These are phyloP conservation scores for Grifola frondosa DNA, from an alignment of 1,284 basidiomycete genomes.

Conservation along the genomic window DNA sequence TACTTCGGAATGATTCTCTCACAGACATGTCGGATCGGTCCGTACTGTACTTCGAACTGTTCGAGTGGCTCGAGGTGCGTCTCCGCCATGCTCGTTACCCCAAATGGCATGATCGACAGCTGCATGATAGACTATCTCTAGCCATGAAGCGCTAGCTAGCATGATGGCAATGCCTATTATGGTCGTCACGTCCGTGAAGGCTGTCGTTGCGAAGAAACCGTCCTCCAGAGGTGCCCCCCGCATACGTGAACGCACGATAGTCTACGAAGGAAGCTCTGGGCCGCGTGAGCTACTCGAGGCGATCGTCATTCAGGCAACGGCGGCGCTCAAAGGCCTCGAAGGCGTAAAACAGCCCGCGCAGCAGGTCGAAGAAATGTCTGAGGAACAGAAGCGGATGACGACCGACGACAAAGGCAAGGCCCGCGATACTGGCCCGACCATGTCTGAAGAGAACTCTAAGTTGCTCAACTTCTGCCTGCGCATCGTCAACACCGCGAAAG, in stretches of 20 bases:
- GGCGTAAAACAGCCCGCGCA: conserved; percentile 51
- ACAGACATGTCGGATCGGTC: conserved; percentile 90
- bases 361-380: conserved; percentile 61
- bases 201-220: conserved; percentile 52
- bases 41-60: conserved; percentile 82
- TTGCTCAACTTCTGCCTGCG: conserved; percentile 72
- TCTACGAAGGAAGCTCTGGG: conserved; percentile 86
- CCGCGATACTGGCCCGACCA: conserved; percentile 44
- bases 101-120: conserved; percentile 3
- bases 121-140: conserved; percentile 71
- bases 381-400: conserved; percentile 82
- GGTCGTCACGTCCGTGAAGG: conserved; percentile 71
- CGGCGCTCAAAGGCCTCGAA: conserved; percentile 82
- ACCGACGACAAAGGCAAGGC: conserved; percentile 58
- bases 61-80: conserved; percentile 87
- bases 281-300: conserved; percentile 88
- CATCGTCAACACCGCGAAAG: conserved; percentile 74
- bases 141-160: conserved; percentile 85
- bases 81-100: conserved; percentile 1
- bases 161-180: conserved; percentile 98
- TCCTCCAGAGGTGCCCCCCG: conserved; percentile 40
- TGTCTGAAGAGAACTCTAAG: conserved; percentile 68
- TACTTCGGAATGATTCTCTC: conserved; percentile 87
- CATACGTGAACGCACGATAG: conserved; percentile 72
- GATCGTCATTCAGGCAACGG: conserved; percentile 85